Evolutionary conservation across 73 alveolate species (phyloP).

Genomic region (Paramecium pentaurelia): DNA sequence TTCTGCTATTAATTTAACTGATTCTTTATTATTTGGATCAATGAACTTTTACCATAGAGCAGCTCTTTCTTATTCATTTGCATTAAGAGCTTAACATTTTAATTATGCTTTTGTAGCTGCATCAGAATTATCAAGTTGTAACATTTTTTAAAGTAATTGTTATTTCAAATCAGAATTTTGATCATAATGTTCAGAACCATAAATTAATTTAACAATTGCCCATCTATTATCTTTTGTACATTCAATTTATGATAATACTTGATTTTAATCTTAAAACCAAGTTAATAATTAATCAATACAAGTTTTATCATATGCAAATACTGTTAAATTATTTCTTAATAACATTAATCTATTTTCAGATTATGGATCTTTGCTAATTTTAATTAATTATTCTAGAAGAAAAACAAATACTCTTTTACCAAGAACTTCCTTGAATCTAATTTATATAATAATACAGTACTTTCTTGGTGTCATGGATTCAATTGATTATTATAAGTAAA

Average conservation of each 20-base stretch:
- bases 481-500: constrained; percentile 11
- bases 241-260: constrained; percentile 37
- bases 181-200: constrained; percentile 7
- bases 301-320: constrained; percentile 39
- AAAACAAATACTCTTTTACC: constrained; percentile 41
- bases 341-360: constrained; percentile 45
- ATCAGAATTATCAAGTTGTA: constrained; percentile 1
- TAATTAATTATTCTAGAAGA: background rate
- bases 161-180: background rate
- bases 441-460: background rate
- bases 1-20: constrained; percentile 30
- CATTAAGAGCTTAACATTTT: constrained; percentile 1
- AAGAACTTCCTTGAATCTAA: background rate
- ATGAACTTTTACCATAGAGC: constrained; percentile 26
- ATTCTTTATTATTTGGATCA: constrained; percentile 43
- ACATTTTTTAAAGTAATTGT: background rate
- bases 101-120: background rate
- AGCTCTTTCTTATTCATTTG: constrained; percentile 42
- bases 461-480: constrained; percentile 48
- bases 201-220: constrained; percentile 49
- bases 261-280: constrained; percentile 50
- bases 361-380: background rate
- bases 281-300: background rate
- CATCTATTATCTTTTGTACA: constrained; percentile 29
- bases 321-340: constrained; percentile 12